These are phyloP conservation scores for Didymella segeticola DNA, from an alignment of 2,329 filamentous ascomycete species.

Conservation along the genomic window DNA sequence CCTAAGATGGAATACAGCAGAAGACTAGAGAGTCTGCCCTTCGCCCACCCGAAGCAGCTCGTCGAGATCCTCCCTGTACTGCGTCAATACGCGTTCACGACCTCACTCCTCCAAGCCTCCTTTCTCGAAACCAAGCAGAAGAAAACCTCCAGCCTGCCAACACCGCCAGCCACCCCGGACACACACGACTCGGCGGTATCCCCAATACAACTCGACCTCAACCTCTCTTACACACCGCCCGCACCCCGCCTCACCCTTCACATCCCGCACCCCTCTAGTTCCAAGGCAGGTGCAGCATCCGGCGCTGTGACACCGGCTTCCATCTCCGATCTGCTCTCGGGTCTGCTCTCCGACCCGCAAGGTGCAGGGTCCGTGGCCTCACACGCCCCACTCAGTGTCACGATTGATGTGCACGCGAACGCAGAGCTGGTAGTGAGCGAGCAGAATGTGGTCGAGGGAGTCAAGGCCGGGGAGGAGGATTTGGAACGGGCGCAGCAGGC, in stretches of 20 bases:
- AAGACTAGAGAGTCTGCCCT: constrained; percentile 71
- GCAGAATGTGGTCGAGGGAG: constrained; percentile 58
- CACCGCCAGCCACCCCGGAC: constrained; percentile 20
- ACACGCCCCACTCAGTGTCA: constrained; percentile 58
- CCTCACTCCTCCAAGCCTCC: constrained; percentile 67
- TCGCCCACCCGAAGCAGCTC: constrained; percentile 79
- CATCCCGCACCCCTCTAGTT: constrained; percentile 34
- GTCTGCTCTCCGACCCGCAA: constrained; percentile 23
- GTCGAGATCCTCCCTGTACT: constrained; percentile 73
- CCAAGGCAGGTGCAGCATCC: neutral
- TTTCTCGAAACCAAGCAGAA: constrained; percentile 50
- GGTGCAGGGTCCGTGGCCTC: constrained; percentile 37
- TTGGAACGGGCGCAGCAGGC: constrained; percentile 34
- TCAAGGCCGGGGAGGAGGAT: constrained; percentile 28
- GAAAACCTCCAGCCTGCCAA: constrained; percentile 23
- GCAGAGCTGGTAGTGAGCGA: constrained; percentile 65
- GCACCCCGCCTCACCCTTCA: constrained; percentile 41
- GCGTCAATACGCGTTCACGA: constrained; percentile 76
- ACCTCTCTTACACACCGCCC: constrained; percentile 41
- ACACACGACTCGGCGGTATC: neutral
- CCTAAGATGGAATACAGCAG: constrained; percentile 77
- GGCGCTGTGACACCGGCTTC: constrained; percentile 13
- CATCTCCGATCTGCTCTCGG: constrained; percentile 28
- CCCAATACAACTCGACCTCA: constrained; percentile 38
- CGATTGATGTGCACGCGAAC: constrained; percentile 66